phyloP scores from a whole-genome alignment of 129 eudicot genomes.

The Pseudognaphalium luteoalbum region DNA sequence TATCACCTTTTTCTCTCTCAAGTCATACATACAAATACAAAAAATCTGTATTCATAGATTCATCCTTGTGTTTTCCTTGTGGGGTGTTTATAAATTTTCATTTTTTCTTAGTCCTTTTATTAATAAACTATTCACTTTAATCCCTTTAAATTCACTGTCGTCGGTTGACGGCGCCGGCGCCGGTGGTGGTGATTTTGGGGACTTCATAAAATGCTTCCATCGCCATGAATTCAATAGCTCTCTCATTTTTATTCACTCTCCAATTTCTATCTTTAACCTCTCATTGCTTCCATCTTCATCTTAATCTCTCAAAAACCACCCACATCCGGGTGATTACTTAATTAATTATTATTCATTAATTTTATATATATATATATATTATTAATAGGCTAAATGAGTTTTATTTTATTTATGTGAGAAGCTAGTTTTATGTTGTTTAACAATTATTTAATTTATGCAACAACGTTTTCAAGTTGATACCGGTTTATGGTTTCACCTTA shows the following conservation, averaged over 20 bases:
- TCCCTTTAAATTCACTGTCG: constrained; percentile 6
- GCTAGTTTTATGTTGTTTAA: neutral
- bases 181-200: constrained; percentile 7
- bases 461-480: no score
- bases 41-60: neutral
- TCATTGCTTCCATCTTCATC: constrained; percentile 32
- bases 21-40: neutral
- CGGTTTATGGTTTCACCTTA: no score
- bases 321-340: constrained; percentile 42
- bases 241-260: constrained; percentile 32
- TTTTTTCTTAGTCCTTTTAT: no score
- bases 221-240: constrained; percentile 35
- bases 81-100: neutral
- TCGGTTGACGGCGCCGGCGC: constrained; percentile 9
- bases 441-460: neutral
- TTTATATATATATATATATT: neutral
- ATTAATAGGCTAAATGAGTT: neutral
- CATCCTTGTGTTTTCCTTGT: constrained; percentile 5
- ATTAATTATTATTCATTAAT: neutral
- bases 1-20: constrained; percentile 35
- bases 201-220: constrained; percentile 43
- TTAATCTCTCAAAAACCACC: constrained; percentile 24
- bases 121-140: constrained; percentile 5
- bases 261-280: constrained; percentile 33
- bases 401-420: neutral